Percentiles rank a stretch among this genome's conserved stretches.
Conservation (phyloP, 495 filamentous ascomycete genomes). For the Aspergillus baeticus region DNA sequence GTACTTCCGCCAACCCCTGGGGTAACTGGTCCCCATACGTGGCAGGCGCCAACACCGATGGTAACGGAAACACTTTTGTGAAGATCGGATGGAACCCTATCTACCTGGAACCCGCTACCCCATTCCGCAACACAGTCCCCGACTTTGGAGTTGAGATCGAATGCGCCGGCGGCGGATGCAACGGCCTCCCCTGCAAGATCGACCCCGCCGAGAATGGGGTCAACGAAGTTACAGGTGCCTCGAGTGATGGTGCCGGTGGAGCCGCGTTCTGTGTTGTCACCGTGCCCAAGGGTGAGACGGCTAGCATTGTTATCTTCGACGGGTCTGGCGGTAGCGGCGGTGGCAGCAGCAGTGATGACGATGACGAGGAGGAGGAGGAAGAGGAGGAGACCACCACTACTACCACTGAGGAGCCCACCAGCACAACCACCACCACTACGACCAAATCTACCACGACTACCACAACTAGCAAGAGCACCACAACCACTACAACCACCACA, state of each 20-base stretch:
- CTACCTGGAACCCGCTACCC: constrained; percentile 57
- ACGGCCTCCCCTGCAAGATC: constrained; percentile 73
- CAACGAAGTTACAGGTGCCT: constrained; percentile 55
- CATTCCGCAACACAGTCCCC: constrained; percentile 57
- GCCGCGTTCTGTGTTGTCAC: constrained; percentile 80
- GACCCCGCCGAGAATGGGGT: constrained; percentile 62
- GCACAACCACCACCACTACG: constrained; percentile 18
- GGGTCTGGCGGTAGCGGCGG: constrained; percentile 25
- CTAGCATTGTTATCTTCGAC: constrained; percentile 67
- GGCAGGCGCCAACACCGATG: constrained; percentile 70
- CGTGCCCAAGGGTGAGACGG: constrained; percentile 63
- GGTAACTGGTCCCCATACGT: constrained; percentile 85
- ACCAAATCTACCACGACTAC: constrained; percentile 13
- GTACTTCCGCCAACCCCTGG: constrained; percentile 57
- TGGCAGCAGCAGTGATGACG: constrained; percentile 17
- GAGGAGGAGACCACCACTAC: constrained; percentile 11
- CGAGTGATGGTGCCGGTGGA: constrained; percentile 61
- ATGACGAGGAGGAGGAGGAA: neutral
- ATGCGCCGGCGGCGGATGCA: constrained; percentile 65
- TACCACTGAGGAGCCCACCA: constrained; percentile 15
- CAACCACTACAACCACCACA: constrained; percentile 15
- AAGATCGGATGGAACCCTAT: constrained; percentile 84
- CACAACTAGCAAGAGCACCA: constrained; percentile 9
- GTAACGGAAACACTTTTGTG: constrained; percentile 63
- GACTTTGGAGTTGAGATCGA: constrained; percentile 70